Evolutionary conservation across 1,284 basidiomycete species (phyloP).

Genomic region (Cutaneotrichosporon daszewskae): DNA sequence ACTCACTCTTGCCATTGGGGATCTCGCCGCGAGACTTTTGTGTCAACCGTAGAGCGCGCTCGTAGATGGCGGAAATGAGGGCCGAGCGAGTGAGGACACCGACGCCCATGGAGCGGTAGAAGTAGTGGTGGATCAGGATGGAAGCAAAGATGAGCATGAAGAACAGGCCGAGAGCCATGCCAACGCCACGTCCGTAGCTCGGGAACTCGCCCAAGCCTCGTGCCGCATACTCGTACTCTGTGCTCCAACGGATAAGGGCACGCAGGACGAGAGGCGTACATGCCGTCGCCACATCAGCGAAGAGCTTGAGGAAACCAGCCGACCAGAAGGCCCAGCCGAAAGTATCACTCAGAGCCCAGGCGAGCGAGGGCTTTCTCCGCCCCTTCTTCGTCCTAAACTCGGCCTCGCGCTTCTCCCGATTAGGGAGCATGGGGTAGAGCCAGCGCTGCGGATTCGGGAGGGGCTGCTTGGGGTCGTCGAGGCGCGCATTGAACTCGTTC

Average conservation of each 20-base stretch:
- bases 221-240: constrained; percentile 57
- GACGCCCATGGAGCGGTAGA: constrained; percentile 54
- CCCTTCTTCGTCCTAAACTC: constrained; percentile 52
- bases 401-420: constrained; percentile 33
- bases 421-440: constrained; percentile 24
- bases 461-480: constrained; percentile 48
- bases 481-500: constrained; percentile 61
- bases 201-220: constrained; percentile 50
- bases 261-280: constrained; percentile 73
- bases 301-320: constrained; percentile 67
- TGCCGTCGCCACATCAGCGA: constrained; percentile 66
- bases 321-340: constrained; percentile 79
- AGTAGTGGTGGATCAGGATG: constrained; percentile 69
- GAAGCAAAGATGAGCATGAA: constrained; percentile 64
- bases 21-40: constrained; percentile 75
- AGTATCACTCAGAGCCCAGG: constrained; percentile 71
- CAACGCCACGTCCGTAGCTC: constrained; percentile 64
- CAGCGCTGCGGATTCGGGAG: constrained; percentile 30
- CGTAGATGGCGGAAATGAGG: constrained; percentile 82
- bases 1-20: constrained; percentile 67
- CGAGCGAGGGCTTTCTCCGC: constrained; percentile 62
- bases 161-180: constrained; percentile 66
- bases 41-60: constrained; percentile 68
- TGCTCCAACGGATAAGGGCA: constrained; percentile 70
- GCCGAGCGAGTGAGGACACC: constrained; percentile 80